Conservation (phyloP, 495 filamentous ascomycete species). For the Aeminium ludgeri region DNA sequence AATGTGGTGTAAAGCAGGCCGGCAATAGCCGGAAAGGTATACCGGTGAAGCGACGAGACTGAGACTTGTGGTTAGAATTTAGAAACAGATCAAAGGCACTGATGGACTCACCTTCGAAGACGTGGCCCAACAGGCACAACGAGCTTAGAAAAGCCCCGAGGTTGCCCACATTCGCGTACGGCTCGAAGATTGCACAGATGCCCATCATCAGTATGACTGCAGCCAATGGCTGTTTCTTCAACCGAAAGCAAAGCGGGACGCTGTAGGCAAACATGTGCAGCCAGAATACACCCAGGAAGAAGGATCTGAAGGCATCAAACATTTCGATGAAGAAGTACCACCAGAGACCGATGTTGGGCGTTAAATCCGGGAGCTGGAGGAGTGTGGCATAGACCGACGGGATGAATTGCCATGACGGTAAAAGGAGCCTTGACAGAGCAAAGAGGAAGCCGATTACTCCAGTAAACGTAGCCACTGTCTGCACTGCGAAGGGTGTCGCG, state of each 20-base stretch:
- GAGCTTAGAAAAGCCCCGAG: conserved; percentile 67
- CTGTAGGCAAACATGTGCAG: conserved; percentile 82
- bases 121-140: conserved; percentile 74
- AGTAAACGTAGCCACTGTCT: conserved; percentile 21
- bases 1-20: conserved; percentile 73
- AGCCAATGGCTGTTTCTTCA: conserved; percentile 59
- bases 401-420: conserved; percentile 68
- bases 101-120: conserved; percentile 63
- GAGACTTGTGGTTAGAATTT: neutral
- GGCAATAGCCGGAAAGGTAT: conserved; percentile 70
- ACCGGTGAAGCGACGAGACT: conserved; percentile 40
- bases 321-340: conserved; percentile 99
- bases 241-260: conserved; percentile 51
- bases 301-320: conserved; percentile 93
- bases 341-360: conserved; percentile 91
- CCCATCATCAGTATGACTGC: conserved; percentile 67
- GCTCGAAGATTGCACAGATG: conserved; percentile 84
- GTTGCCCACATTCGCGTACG: conserved; percentile 84
- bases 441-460: conserved; percentile 37
- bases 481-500: conserved; percentile 9
- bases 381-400: conserved; percentile 82
- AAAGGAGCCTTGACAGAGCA: conserved; percentile 54
- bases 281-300: conserved; percentile 97
- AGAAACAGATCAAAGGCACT: neutral
- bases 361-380: conserved; percentile 77